phyloP scores from a whole-genome alignment of 106 monocot genomes.

The Dendrobium catenatum region DNA sequence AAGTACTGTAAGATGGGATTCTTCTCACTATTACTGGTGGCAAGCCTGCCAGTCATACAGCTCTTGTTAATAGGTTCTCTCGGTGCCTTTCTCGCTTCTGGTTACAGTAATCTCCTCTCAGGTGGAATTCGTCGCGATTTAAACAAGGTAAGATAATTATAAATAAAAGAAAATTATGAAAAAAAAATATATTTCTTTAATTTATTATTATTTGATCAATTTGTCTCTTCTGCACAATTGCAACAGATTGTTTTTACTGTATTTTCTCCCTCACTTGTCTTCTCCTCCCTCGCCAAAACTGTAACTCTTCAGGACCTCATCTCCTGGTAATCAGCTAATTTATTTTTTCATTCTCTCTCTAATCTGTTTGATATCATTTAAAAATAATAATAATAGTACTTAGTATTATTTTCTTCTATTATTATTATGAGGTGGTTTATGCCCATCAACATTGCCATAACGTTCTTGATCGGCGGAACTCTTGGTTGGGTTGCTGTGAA shows the following conservation, averaged over 20 bases:
- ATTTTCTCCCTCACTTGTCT: constrained; percentile 49
- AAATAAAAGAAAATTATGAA: background rate
- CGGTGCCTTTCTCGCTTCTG: constrained; percentile 55
- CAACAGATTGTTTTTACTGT: constrained; percentile 40
- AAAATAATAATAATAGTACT: background rate
- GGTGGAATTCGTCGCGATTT: constrained; percentile 31
- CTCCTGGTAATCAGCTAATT: constrained; percentile 29
- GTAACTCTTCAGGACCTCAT: constrained; percentile 47
- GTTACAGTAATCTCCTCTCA: constrained; percentile 30
- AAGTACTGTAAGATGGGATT: constrained; percentile 37
- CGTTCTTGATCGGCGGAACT: constrained; percentile 40
- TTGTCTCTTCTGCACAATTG: background rate
- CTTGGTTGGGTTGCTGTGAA: constrained; percentile 74
- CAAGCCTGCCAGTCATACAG: constrained; percentile 56
- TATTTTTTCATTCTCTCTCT: background rate
- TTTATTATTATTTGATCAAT: background rate
- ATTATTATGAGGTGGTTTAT: constrained; percentile 70
- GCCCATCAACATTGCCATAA: constrained; percentile 63
- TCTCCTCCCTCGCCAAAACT: constrained; percentile 38
- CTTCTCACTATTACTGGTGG: constrained; percentile 40
- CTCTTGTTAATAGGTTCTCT: constrained; percentile 57
- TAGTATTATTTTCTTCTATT: background rate
- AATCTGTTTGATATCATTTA: background rate
- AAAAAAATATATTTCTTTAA: background rate
- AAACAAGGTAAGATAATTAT: constrained; percentile 49